Evolutionary conservation across 2,329 filamentous ascomycete genomes (phyloP).

Genomic region (Aurifilum marmelostoma): DNA sequence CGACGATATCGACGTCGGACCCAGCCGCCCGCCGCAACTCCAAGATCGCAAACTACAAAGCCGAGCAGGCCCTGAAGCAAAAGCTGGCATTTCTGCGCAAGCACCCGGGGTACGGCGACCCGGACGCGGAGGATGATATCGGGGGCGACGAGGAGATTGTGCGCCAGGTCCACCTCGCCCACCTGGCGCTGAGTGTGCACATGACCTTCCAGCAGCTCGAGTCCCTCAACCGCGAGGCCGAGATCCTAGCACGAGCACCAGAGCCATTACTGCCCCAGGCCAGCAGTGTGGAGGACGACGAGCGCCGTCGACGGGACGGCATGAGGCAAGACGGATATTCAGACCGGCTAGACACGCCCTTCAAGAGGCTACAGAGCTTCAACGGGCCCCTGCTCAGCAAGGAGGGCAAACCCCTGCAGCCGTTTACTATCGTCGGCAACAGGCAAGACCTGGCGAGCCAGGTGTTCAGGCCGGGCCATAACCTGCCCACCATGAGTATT

Average conservation of each 20-base stretch:
- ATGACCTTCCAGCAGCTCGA: conserved; percentile 87
- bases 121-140: conserved; percentile 57
- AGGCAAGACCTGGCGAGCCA: conserved; percentile 75
- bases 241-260: conserved; percentile 78
- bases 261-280: conserved; percentile 47
- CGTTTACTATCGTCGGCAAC: conserved; percentile 82
- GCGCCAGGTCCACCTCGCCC: conserved; percentile 76
- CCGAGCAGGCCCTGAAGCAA: conserved; percentile 82
- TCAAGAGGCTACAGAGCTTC: conserved; percentile 54
- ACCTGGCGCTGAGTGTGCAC: conserved; percentile 74
- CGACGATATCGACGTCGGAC: conserved; percentile 63
- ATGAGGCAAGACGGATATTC: conserved; percentile 54
- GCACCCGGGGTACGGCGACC: conserved; percentile 58
- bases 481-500: conserved; percentile 94
- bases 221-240: conserved; percentile 79
- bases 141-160: conserved; percentile 84
- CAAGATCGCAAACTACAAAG: conserved; percentile 83
- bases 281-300: conserved; percentile 52
- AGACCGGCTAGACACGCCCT: conserved; percentile 72
- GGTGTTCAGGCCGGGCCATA: conserved; percentile 90
- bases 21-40: conserved; percentile 73
- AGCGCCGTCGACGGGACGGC: conserved; percentile 41
- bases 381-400: conserved; percentile 69
- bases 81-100: conserved; percentile 67
- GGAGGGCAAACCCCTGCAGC: conserved; percentile 83